Conservation (phyloP, 257 asterid species). For the Agastache rugosa region DNA sequence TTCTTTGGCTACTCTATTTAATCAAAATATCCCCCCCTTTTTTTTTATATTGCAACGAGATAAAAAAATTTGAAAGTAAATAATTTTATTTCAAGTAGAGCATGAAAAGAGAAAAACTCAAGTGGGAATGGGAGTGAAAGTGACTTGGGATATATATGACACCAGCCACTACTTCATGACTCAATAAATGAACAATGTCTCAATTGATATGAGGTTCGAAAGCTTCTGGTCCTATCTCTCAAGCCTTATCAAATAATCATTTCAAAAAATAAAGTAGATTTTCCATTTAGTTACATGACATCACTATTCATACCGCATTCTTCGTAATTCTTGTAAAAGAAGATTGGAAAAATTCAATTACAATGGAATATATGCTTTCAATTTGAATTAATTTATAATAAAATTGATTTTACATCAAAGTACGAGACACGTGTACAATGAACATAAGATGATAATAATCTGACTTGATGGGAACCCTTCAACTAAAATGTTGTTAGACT, state of each 20-base stretch:
- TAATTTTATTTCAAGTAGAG: slow-evolving; percentile 6
- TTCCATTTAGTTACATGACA: not conserved
- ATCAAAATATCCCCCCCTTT: slow-evolving; percentile 39
- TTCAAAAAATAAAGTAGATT: not conserved
- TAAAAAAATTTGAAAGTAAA: slow-evolving; percentile 22
- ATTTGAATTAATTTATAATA: not conserved
- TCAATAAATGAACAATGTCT: slow-evolving; percentile 24
- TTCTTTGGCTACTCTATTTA: slow-evolving; percentile 42
- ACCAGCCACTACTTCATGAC: slow-evolving; percentile 33
- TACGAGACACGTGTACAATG: not conserved
- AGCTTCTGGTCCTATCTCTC: slow-evolving; percentile 6
- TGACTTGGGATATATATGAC: slow-evolving; percentile 35
- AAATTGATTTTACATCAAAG: not conserved
- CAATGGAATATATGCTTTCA: not conserved
- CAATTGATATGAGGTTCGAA: not conserved
- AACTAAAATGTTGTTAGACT: slow-evolving; percentile 10
- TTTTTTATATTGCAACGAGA: not conserved
- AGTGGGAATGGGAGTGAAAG: slow-evolving; percentile 53
- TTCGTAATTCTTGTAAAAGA: not conserved
- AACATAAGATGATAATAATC: not conserved
- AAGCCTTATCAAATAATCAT: not conserved
- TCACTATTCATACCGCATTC: not conserved
- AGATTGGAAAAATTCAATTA: not conserved
- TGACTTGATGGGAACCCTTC: slow-evolving; percentile 7
- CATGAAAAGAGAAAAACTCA: slow-evolving; percentile 18